phyloP scores from a whole-genome alignment of 2,329 filamentous ascomycete species.

The Aspergillus pseudoglaucus region DNA sequence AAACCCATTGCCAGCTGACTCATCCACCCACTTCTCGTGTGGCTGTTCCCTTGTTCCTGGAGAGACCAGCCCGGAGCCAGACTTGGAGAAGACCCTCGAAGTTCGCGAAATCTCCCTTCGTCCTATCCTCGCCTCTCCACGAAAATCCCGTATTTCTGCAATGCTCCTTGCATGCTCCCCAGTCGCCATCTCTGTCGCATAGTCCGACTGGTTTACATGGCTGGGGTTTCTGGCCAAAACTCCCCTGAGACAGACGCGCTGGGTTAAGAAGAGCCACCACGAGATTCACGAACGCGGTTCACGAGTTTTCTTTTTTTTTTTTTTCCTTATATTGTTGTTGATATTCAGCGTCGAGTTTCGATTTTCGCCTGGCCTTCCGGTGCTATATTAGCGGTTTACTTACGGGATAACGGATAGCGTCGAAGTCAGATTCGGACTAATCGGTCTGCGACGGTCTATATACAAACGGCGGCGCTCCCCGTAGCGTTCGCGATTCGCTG shows the following conservation, averaged over 20 bases:
- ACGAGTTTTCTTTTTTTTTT: no score
- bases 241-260: not conserved
- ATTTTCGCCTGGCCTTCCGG: not conserved
- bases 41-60: not conserved
- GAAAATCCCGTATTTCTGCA: not conserved
- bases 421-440: not conserved
- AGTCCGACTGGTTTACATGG: not conserved
- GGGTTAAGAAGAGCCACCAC: not conserved
- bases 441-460: slow-evolving; percentile 10
- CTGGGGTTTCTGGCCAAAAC: not conserved
- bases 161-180: not conserved
- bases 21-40: not conserved
- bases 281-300: no score
- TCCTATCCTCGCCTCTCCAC: no score
- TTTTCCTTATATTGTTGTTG: not conserved
- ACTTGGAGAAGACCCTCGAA: not conserved
- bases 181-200: not conserved
- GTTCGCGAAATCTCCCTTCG: no score
- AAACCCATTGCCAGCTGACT: not conserved
- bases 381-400: no score
- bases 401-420: no score
- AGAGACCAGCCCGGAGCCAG: not conserved
- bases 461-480: slow-evolving; percentile 21
- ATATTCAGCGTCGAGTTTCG: no score
- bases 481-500: slow-evolving; percentile 28